These are phyloP conservation scores for Pyrus hybrid DNA, from an alignment of 331 rosid genomes.

Conservation along the genomic window DNA sequence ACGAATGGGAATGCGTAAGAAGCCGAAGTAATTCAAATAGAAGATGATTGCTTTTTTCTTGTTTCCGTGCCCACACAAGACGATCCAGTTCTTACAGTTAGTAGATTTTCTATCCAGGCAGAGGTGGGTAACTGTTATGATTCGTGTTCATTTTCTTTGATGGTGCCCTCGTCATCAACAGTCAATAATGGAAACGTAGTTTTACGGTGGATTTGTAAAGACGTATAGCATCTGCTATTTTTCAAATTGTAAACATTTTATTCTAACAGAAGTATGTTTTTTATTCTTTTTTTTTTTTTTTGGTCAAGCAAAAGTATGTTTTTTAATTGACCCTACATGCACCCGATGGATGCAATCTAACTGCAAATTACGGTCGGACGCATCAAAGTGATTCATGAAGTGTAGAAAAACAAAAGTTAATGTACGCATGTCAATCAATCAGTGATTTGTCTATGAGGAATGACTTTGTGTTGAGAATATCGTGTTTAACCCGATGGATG, in stretches of 20 bases:
- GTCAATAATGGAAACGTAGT: background rate
- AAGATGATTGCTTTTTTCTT: background rate
- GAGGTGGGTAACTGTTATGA: background rate
- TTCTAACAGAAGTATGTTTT: background rate
- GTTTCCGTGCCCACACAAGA: background rate
- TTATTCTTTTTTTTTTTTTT: too few relatives aligned
- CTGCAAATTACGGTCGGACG: background rate
- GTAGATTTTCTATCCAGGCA: background rate
- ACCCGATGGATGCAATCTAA: background rate
- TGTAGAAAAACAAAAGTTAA: too few relatives aligned
- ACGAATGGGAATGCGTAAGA: conserved; percentile 96
- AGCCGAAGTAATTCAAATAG: conserved; percentile 35
- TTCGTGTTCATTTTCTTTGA: background rate
- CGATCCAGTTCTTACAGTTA: background rate
- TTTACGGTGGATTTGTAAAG: background rate
- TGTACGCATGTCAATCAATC: background rate
- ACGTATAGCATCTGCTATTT: background rate
- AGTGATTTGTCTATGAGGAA: background rate
- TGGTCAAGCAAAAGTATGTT: background rate
- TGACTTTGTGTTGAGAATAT: too few relatives aligned
- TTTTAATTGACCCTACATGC: background rate
- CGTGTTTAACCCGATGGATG: background rate
- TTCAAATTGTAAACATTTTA: background rate
- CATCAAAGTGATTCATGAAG: too few relatives aligned
- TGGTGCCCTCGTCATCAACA: background rate